Conservation (phyloP, 257 asterid species). For the Paraleonurus japonicus region DNA sequence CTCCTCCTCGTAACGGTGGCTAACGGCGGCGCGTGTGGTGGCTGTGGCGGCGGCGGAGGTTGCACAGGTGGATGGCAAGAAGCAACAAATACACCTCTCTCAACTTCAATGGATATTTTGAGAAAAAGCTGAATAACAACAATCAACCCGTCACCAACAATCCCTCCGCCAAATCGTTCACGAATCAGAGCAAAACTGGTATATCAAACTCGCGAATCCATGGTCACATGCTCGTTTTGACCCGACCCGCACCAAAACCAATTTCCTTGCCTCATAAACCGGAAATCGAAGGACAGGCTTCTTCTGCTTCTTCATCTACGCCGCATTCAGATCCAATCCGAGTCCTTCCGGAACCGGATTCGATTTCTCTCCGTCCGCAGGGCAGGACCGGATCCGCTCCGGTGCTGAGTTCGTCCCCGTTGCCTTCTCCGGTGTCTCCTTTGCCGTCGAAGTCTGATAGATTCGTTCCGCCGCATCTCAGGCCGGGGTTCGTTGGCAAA, state of each 20-base stretch:
- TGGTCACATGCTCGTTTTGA: slow-evolving; percentile 82
- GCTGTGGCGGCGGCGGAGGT: slow-evolving; percentile 35
- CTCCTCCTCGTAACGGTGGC: slow-evolving; percentile 48
- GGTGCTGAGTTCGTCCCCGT: slow-evolving; percentile 30
- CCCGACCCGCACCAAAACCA: slow-evolving; percentile 65
- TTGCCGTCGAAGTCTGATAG: slow-evolving; percentile 46
- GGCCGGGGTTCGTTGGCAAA: slow-evolving; percentile 78
- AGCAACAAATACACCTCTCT: slow-evolving; percentile 73
- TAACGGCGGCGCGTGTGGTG: slow-evolving; percentile 37
- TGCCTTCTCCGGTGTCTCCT: slow-evolving; percentile 47
- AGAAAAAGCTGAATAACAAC: slow-evolving; percentile 46
- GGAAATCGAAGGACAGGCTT: slow-evolving; percentile 25
- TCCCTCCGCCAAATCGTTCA: slow-evolving; percentile 36
- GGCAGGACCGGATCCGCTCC: slow-evolving; percentile 67
- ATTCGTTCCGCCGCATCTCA: slow-evolving; percentile 78
- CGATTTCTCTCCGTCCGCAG: slow-evolving; percentile 66
- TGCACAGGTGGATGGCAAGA: slow-evolving; percentile 80
- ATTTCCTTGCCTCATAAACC: slow-evolving; percentile 38
- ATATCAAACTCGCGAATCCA: slow-evolving; percentile 68
- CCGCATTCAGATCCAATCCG: slow-evolving; percentile 38
- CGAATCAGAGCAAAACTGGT: slow-evolving; percentile 38
- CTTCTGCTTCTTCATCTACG: slow-evolving; percentile 21
- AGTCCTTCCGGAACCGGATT: slow-evolving; percentile 34
- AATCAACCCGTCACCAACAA: slow-evolving; percentile 29
- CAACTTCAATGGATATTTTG: slow-evolving; percentile 76